A percentile compares a stretch with the other conserved stretches of the same genome.
phyloP scores from a whole-genome alignment of 1,284 basidiomycete species.

The Moesziomyces globuligerus region DNA sequence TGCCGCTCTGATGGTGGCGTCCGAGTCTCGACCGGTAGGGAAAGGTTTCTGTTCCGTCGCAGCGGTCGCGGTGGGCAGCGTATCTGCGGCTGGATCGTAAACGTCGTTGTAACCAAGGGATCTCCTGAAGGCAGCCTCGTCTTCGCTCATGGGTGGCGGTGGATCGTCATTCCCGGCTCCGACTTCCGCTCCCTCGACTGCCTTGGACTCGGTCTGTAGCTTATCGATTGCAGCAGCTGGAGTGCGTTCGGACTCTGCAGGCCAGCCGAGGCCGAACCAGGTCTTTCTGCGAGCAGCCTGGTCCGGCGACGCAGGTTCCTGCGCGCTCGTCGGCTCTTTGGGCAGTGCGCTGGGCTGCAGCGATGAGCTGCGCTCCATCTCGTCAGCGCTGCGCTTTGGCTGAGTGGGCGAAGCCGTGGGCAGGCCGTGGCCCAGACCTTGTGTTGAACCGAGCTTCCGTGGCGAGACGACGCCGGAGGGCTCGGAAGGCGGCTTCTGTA shows the following conservation, averaged over 20 bases:
- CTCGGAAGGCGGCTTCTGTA: constrained; percentile 24
- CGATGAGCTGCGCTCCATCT: constrained; percentile 32
- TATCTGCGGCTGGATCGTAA: constrained; percentile 1
- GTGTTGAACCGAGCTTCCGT: constrained; percentile 16
- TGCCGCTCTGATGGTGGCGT: constrained; percentile 18
- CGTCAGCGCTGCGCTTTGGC: constrained; percentile 28
- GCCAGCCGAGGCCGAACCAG: constrained; percentile 42
- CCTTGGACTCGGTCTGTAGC: constrained; percentile 3
- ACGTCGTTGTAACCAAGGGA: constrained; percentile 28
- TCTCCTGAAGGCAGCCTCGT: constrained; percentile 46
- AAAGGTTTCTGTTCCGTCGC: background rate
- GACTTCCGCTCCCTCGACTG: background rate
- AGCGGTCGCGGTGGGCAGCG: background rate
- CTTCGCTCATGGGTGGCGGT: constrained; percentile 49
- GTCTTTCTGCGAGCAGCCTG: constrained; percentile 26
- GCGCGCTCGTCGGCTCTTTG: background rate
- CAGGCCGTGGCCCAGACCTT: constrained; percentile 18
- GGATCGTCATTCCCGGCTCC: constrained; percentile 3
- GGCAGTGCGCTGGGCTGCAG: constrained; percentile 5
- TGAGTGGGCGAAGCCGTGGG: constrained; percentile 14
- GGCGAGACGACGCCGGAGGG: constrained; percentile 25
- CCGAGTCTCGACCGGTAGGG: constrained; percentile 20
- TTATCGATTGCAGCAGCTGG: background rate
- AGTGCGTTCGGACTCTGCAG: background rate
- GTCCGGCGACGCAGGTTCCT: background rate